Base-by-base conservation (phyloP, 2,329 filamentous ascomycete genomes). In the Neofusicoccum laricinum region DNA sequence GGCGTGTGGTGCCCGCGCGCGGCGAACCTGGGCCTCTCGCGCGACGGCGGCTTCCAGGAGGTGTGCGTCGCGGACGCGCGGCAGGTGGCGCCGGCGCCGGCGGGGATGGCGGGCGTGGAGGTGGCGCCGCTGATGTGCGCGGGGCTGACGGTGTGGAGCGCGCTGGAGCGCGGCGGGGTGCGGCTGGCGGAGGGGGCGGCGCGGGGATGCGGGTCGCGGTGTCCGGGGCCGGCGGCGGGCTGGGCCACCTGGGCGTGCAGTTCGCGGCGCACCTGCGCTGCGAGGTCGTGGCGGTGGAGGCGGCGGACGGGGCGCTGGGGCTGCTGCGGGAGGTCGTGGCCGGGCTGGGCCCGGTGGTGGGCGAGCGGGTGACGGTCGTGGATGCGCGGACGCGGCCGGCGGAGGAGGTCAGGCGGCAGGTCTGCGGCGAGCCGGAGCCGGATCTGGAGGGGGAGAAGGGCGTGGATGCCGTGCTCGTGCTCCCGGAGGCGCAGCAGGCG, bases 141-240 rank as follows among this genome's bases (percentile, higher is more conserved):
- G 61, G 77, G 77, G 66, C 74, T 74, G 15, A 79, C 77, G 34
- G 77, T 79, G n/a, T 79, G 77, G 70, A 76, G 76, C 64, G 75
- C 76, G 7, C 71, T 79, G n/a, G 73, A 76, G 67, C 66, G 66
- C 53, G 76, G 77, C 68, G 69, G 73, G 64, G 71, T 72, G 14
- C 69, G 72, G 66, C 72, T 76, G 2, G 77, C 0, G 73, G 76
- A 15, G 86, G 73, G 1, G 80, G 91, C 68, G 90, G 89, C 2
- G 79, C 5, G 0, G 25, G 48, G 3, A 11, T 32, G 11, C 11
- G 12, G 12, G 48, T 50, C 14, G 48, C 30, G 4, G 11, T 57
- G 15, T 40, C 51, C 8, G 51, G 51, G 12, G 51, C 32, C 10
- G 51, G 51, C 7, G 51, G 34, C 10, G 51, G 51, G 1, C 34